Percentiles rank a stretch among this genome's conserved stretches.
phyloP scores from a whole-genome alignment of 371 early-diverging fungal species.

The Apophysomyces elegans region DNA sequence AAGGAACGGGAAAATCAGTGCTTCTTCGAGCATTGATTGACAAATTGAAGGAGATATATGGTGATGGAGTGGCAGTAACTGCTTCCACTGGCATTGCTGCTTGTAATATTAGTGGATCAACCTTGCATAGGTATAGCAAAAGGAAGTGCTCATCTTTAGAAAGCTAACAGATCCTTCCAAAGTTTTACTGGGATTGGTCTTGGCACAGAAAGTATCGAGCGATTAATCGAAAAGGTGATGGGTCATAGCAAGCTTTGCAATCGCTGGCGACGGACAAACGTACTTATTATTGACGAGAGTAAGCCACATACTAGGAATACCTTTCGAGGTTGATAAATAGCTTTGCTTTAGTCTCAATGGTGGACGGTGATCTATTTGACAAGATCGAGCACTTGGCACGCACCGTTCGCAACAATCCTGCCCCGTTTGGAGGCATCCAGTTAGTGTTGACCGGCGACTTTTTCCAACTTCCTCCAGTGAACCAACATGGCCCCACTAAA shows the following conservation, averaged over 20 bases:
- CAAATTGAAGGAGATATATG: conserved; percentile 33
- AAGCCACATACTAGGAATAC: conserved; percentile 21
- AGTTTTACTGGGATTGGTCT: conserved; percentile 80
- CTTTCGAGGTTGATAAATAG: not conserved
- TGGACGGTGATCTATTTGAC: conserved; percentile 81
- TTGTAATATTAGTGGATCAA: conserved; percentile 78
- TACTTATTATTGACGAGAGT: conserved; percentile 90
- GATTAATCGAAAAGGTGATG: conserved; percentile 44
- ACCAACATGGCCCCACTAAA: conserved; percentile 30
- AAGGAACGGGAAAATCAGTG: conserved; percentile 79
- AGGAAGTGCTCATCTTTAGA: not conserved
- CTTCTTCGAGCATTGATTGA: conserved; percentile 62
- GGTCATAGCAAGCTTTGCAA: conserved; percentile 27
- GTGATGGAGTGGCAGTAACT: conserved; percentile 70
- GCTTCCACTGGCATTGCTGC: conserved; percentile 93
- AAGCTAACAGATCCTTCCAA: not conserved
- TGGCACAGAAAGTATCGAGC: conserved; percentile 50
- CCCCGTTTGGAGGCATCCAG: conserved; percentile 92
- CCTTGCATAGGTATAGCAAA: conserved; percentile 62
- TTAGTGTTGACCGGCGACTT: conserved; percentile 89
- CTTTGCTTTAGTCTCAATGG: conserved; percentile 77
- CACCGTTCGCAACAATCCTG: conserved; percentile 38
- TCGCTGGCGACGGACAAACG: conserved; percentile 69
- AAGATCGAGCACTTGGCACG: conserved; percentile 80
- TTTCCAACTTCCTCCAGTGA: conserved; percentile 90